phyloP scores from a whole-genome alignment of 441 rosid species.

The Populus trichocarpa region DNA sequence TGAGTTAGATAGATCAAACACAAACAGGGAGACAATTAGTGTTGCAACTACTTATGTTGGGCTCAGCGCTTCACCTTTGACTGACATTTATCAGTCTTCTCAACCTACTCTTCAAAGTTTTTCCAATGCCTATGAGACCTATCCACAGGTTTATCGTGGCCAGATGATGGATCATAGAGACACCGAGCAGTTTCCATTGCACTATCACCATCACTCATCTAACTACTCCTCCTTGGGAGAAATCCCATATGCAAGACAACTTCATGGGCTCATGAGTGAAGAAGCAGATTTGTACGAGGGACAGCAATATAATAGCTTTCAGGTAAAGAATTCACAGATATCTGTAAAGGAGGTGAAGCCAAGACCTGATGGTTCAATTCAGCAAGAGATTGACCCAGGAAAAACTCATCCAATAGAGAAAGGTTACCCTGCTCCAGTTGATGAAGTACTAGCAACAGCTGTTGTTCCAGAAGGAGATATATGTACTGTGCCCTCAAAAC shows the following conservation, averaged over 20 bases:
- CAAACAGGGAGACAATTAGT: conserved; percentile 39
- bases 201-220: conserved; percentile 36
- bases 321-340: conserved; percentile 39
- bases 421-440: conserved; percentile 34
- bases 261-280: conserved; percentile 39
- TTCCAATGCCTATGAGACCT: conserved; percentile 40
- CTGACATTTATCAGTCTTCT: conserved; percentile 42
- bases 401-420: conserved; percentile 28
- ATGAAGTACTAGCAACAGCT: conserved; percentile 38
- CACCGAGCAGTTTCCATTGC: conserved; percentile 33
- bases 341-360: conserved; percentile 35
- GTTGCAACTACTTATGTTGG: conserved; percentile 38
- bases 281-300: conserved; percentile 42
- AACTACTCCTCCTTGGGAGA: conserved; percentile 35
- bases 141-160: conserved; percentile 41
- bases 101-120: conserved; percentile 41
- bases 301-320: conserved; percentile 33
- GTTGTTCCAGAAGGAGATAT: conserved; percentile 30
- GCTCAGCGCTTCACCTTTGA: conserved; percentile 37
- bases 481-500: conserved; percentile 36
- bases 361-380: conserved; percentile 34
- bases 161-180: conserved; percentile 50
- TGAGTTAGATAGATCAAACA: conserved; percentile 41
- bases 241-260: conserved; percentile 34
- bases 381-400: conserved; percentile 37